Evolutionary conservation across 495 filamentous ascomycete genomes (phyloP), one percentile per base, ranked within the genome.

Genomic region (Geoglossum glabrum): DNA sequence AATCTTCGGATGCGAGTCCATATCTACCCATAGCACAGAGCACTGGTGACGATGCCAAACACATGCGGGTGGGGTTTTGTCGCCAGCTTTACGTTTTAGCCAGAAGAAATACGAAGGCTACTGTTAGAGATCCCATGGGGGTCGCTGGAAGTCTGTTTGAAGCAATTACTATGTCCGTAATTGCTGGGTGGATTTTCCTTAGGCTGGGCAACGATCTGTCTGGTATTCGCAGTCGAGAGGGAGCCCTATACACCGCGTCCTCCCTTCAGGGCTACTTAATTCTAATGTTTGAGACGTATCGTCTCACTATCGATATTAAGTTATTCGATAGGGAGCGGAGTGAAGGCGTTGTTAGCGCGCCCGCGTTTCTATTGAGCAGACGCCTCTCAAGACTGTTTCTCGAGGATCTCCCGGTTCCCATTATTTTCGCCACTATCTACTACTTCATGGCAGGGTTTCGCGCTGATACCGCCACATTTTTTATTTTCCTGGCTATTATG

Each of bases 381-480:
- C 73, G 84, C 31, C 63, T 85, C 49, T 80, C 84, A 3, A 74
- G 82, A 33, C 64, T 85, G 11, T 70, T 79, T 7, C 70, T 79
- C 0, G 84, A 88, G 63, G 84, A 88, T 65, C 55, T 87, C 21
- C 77, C 78, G 6, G 80, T 85, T 6, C 84, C 84, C 0, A 68
- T 87, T 25, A 61, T 85, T 4, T 88, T 81, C 57, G 76, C 75
- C 26, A 64, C 79, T 51, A 83, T 85, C 5, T 84, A 74, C 64
- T 88, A 88, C 64, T 86, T 84, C 65, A 85, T 87, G 80, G 78
- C 77, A 36, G 84, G 83, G 38, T 85, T 85, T 63, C 76, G 82
- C 34, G 65, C 72, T 1, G 70, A 78, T 15, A 76, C 73, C 1
- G 64, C 56, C 0, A 78, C 82, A 47, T 87, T 84, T 64, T 81